Percentiles rank a stretch among this genome's conserved stretches.
Conservation (phyloP, 2,329 filamentous ascomycete genomes). For the Phaeosphaeria sp. region DNA sequence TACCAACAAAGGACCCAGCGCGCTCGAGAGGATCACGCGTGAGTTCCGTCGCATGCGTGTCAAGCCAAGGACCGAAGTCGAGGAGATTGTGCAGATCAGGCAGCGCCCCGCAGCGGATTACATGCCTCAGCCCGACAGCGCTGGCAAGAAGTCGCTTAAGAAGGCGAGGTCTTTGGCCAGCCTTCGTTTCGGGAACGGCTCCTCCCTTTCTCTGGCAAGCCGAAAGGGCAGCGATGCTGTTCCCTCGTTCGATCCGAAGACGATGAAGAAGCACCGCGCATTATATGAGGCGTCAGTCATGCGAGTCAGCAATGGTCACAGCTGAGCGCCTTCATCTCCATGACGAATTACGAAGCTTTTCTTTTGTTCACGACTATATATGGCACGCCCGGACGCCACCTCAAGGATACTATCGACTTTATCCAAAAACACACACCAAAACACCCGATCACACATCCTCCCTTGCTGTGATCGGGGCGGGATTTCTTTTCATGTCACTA, state of each 20-base stretch:
- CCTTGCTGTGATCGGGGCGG: neutral
- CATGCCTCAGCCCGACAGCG: slow-evolving; percentile 27
- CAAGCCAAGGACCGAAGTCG: slow-evolving; percentile 59
- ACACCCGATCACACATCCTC: neutral
- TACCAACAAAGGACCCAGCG: slow-evolving; percentile 50
- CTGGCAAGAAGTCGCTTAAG: slow-evolving; percentile 43
- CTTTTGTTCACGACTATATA: neutral
- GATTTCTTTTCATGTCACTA: slow-evolving; percentile 2
- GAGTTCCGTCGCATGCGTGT: slow-evolving; percentile 66
- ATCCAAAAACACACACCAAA: neutral
- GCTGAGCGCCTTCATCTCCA: slow-evolving; percentile 4
- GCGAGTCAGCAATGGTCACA: slow-evolving; percentile 11
- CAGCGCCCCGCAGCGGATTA: slow-evolving; percentile 26
- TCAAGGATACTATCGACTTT: neutral
- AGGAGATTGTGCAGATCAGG: slow-evolving; percentile 51
- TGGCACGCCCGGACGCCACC: slow-evolving; percentile 4
- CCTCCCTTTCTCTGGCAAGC: slow-evolving; percentile 40
- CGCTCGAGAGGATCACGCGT: slow-evolving; percentile 66
- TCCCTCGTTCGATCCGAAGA: slow-evolving; percentile 39
- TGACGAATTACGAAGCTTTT: slow-evolving; percentile 16
- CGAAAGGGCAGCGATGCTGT: slow-evolving; percentile 42
- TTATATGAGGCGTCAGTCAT: slow-evolving; percentile 42
- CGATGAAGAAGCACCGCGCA: slow-evolving; percentile 46
- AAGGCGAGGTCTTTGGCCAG: slow-evolving; percentile 46
- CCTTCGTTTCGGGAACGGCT: slow-evolving; percentile 38